phyloP scores from a whole-genome alignment of 139 green algal genomes.

The Haematococcus sp. region DNA sequence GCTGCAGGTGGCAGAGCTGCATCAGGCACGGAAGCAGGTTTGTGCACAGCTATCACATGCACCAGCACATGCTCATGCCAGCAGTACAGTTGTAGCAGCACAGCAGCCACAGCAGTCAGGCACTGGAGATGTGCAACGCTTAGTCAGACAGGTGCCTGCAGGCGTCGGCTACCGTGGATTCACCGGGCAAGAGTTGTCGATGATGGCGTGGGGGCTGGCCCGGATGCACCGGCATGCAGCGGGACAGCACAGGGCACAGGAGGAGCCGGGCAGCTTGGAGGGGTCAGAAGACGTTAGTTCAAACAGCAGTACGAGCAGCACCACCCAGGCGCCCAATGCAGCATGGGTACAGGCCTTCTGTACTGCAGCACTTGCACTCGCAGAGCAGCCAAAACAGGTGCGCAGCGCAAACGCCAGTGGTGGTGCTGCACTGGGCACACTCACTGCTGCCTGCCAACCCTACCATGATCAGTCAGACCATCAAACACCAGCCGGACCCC shows the following conservation, averaged over 20 bases:
- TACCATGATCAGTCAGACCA: neutral
- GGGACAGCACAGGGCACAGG: neutral
- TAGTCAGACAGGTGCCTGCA: neutral
- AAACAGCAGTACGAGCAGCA: slow-evolving; percentile 1
- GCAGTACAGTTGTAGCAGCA: neutral
- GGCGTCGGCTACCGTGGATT: neutral
- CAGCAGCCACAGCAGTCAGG: slow-evolving; percentile 2
- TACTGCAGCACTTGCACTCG: neutral
- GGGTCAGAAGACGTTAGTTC: neutral
- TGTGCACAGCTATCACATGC: neutral
- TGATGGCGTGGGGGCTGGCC: slow-evolving; percentile 4
- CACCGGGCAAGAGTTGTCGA: slow-evolving; percentile 5
- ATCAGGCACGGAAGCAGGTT: neutral
- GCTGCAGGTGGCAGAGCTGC: neutral
- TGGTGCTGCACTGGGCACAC: neutral
- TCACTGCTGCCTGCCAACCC: neutral
- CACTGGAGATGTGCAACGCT: too few relatives aligned
- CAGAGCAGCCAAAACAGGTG: neutral
- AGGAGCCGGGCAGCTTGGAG: neutral
- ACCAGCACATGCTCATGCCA: neutral
- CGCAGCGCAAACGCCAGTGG: too few relatives aligned
- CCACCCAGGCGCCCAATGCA: neutral
- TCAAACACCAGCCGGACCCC: neutral
- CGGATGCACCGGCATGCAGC: slow-evolving; percentile 2
- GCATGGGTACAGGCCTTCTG: slow-evolving; percentile 3